These are phyloP conservation scores for Croton setiger DNA, from an alignment of 441 rosid genomes.

Conservation along the genomic window DNA sequence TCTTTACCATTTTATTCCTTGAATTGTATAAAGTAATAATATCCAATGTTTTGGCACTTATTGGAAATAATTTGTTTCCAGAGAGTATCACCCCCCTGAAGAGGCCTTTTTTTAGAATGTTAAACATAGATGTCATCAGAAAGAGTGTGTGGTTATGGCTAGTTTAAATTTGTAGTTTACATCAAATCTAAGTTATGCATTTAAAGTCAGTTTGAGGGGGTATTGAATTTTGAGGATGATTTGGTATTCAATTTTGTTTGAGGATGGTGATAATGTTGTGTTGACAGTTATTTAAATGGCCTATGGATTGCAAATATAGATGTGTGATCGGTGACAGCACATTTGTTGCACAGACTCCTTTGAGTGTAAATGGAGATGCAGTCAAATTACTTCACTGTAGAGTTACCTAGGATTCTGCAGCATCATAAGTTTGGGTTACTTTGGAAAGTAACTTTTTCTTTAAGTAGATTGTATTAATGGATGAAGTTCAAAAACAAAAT, in stretches of 20 bases:
- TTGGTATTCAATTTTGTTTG: not conserved
- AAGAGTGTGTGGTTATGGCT: not conserved
- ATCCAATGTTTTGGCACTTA: not conserved
- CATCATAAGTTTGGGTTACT: not conserved
- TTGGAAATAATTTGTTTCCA: not conserved
- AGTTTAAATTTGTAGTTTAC: not conserved
- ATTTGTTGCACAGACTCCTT: not conserved
- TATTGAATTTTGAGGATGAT: no score
- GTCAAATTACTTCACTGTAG: not conserved
- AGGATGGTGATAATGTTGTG: not conserved
- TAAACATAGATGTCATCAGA: not conserved
- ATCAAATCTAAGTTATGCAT: not conserved
- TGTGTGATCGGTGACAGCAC: not conserved
- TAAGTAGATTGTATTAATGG: not conserved
- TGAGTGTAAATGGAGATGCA: not conserved
- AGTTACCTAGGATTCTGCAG: not conserved
- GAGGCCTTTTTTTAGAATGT: not conserved
- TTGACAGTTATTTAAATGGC: not conserved
- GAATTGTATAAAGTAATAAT: not conserved
- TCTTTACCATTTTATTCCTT: not conserved
- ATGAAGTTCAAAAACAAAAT: not conserved
- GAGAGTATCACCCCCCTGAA: not conserved
- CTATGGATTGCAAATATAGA: not conserved
- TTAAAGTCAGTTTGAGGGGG: not conserved
- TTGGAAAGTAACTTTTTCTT: not conserved